These are phyloP conservation scores for Tetrapisispora pingtungensis DNA, from an alignment of 805 yeast genomes.

Conservation along the genomic window DNA sequence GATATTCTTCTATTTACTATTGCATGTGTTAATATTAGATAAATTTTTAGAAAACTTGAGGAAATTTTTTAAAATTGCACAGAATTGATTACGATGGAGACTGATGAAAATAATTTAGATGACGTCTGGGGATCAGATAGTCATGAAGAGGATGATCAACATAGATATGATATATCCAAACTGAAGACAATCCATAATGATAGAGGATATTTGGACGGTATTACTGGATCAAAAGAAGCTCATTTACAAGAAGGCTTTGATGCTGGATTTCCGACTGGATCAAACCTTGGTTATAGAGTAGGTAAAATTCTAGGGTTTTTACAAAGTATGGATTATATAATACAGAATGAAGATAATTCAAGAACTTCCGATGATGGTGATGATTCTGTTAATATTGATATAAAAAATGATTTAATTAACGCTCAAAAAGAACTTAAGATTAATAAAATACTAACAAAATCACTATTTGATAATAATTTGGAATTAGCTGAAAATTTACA, in stretches of 20 bases:
- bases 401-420: slow-evolving; percentile 19
- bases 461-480: slow-evolving; percentile 45
- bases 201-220: slow-evolving; percentile 78
- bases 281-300: slow-evolving; percentile 50
- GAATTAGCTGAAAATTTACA: slow-evolving; percentile 23
- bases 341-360: not conserved
- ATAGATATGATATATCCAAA: slow-evolving; percentile 28
- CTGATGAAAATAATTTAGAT: slow-evolving; percentile 4
- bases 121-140: slow-evolving; percentile 22
- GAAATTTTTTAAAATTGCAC: too few relatives aligned
- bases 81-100: not conserved
- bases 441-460: slow-evolving; percentile 42
- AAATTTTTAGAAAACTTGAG: too few relatives aligned
- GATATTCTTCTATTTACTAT: too few relatives aligned
- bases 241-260: slow-evolving; percentile 77
- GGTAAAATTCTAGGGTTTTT: slow-evolving; percentile 55
- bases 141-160: slow-evolving; percentile 2
- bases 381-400: slow-evolving; percentile 10
- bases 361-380: too few relatives aligned
- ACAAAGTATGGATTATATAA: slow-evolving; percentile 25
- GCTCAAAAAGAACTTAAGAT: slow-evolving; percentile 51
- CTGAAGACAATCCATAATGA: slow-evolving; percentile 56
- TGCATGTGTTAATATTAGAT: too few relatives aligned
- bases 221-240: slow-evolving; percentile 55
- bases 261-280: slow-evolving; percentile 67